Percentiles rank a stretch among this genome's conserved stretches.
Evolutionary conservation across 1,139 yeast genomes (phyloP).

Genomic region (Kodamaea arcana): DNA sequence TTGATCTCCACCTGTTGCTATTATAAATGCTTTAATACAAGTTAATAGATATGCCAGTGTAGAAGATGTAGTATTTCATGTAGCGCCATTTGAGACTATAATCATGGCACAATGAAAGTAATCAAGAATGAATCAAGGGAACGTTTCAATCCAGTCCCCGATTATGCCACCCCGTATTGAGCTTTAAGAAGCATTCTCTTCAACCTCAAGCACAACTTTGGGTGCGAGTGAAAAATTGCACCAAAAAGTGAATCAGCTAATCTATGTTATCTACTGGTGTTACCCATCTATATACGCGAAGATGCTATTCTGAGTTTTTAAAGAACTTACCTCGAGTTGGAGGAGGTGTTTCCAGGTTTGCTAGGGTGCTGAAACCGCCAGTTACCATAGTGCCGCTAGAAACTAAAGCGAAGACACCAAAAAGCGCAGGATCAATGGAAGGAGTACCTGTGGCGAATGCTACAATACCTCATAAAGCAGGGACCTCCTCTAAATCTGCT

Average conservation of each 20-base stretch:
- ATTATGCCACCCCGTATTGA: too few species aligned
- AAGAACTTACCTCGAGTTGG: constrained; percentile 24
- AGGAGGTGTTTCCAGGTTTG: constrained; percentile 22
- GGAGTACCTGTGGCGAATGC: constrained; percentile 1
- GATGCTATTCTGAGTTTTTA: constrained; percentile 19
- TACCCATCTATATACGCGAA: background rate
- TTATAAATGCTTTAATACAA: too few species aligned
- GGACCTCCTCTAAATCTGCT: constrained; percentile 12
- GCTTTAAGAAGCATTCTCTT: too few species aligned
- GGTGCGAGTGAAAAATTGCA: constrained; percentile 1
- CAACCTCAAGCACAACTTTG: too few species aligned
- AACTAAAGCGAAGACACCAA: background rate
- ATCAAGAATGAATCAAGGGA: too few species aligned
- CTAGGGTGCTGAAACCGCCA: constrained; percentile 8
- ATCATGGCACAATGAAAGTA: too few species aligned
- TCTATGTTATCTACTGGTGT: background rate
- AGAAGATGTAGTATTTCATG: too few species aligned
- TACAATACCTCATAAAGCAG: constrained; percentile 27
- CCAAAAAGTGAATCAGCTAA: background rate
- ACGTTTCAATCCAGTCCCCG: too few species aligned
- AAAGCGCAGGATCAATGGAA: background rate
- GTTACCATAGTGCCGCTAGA: background rate
- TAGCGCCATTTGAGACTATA: too few species aligned
- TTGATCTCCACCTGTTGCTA: too few species aligned
- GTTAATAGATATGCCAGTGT: too few species aligned